Evolutionary conservation across 2,329 filamentous ascomycete species (phyloP).

Genomic region (Beauveria scarabaeidicola): DNA sequence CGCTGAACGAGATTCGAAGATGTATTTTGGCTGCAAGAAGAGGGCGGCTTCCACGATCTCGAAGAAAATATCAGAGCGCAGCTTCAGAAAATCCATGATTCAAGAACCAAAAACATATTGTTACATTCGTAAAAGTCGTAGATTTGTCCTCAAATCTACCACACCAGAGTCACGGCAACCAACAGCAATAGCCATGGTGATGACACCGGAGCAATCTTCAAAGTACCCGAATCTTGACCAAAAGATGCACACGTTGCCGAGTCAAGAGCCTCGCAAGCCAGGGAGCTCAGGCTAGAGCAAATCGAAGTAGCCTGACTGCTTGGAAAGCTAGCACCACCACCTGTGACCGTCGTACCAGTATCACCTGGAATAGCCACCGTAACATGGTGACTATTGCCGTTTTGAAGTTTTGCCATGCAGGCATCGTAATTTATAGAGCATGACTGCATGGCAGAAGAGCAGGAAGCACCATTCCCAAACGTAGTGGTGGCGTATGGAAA

Average conservation of each 20-base stretch:
- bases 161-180: not conserved
- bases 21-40: not conserved
- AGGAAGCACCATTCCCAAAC: conserved; percentile 42
- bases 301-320: conserved; percentile 42
- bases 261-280: conserved; percentile 40
- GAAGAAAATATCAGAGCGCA: no score
- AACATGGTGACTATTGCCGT: conserved; percentile 37
- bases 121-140: not conserved
- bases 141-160: not conserved
- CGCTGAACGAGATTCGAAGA: not conserved
- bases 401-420: conserved; percentile 42
- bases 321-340: conserved; percentile 33
- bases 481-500: conserved; percentile 50
- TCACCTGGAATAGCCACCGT: conserved; percentile 48
- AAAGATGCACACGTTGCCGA: conserved; percentile 29
- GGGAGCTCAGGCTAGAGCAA: conserved; percentile 46
- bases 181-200: not conserved
- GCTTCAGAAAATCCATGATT: no score
- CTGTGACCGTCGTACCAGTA: conserved; percentile 43
- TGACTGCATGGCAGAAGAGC: conserved; percentile 40
- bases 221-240: conserved; percentile 13
- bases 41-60: no score
- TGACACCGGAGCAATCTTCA: not conserved
- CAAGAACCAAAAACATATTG: not conserved
- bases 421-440: conserved; percentile 46